Base-by-base conservation (phyloP, 495 filamentous ascomycete species). In the Penicillium verhagenii region DNA sequence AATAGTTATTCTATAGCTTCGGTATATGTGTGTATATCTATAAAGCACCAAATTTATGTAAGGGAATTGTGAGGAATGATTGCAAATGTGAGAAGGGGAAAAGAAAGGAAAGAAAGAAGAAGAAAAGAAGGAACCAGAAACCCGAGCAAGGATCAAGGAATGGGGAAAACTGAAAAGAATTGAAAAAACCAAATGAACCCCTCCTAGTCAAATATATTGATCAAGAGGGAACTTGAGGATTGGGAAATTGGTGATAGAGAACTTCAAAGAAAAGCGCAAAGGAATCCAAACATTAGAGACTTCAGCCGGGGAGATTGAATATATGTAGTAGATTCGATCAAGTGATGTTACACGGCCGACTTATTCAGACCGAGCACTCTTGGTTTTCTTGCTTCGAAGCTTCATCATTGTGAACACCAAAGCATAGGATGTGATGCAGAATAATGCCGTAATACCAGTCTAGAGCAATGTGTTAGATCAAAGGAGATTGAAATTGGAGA, bases 351-450 rank as follows among this genome's bases (percentile, higher is more conserved):
- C 16, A 14, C 33, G 14, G 16, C 16, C 13, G 14, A 6, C 2
- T 6, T 35, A 65, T 20, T 67, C 64, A 11, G 64, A 67, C 14
- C 61, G 64, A 10, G 64, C 64, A 19, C 64, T 72, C 59, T 76
- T 76, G 2, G 72, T 76, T 60, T 74, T 74, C 64, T 76, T 76
- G 43, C 71, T 74, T 21, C 72, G 52, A 20, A 76, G 44, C 49
- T 76, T 76, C 72, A 76, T 76, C 72, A 76, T 76, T 14, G 72
- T 24, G 43, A 74, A 72, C 0, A 76, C 72, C 47, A 69, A 37
- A 9, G 53, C 66, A 49, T 76, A 76, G 1, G 72, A 72, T 2
- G 58, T 57, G 54, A 76, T 70, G 51, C 72, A 76, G 52, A 76
- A 76, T 21, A 76, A 57, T 5, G 72, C 72, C 1, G 72, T 76